Base-by-base conservation (phyloP, 1,284 basidiomycete genomes). In the Agroathelia rolfsii region DNA sequence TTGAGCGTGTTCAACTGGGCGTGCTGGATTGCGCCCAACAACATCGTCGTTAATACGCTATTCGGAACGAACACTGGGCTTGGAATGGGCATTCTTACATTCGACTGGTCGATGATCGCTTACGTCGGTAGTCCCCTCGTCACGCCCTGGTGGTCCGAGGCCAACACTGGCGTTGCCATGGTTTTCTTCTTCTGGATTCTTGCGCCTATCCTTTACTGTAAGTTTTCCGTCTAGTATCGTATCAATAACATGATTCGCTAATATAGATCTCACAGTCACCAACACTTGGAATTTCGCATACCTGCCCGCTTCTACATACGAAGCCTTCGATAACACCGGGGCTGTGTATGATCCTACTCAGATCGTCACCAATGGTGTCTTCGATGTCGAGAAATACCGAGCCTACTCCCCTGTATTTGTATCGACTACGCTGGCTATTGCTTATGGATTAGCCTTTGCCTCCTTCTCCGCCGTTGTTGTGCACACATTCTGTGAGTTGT, bases 101-200 rank as follows among this genome's bases (percentile, higher is more conserved):
- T 96, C 48, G 92, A 96, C 53, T 96, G 92, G 92, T 60, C 73
- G 6, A 81, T 85, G 73, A 82, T 94, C 44, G 64, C 76, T 15
- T 88, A 71, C 53, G 65, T 84, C 40, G 72, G 76, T 19, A 89
- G 80, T 47, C 92, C 92, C 2, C 64, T 96, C 30, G 76, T 93
- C n/a, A 77, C 79, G 7, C 92, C 92, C 6, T 93, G 87, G 87
- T 94, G 89, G 89, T 85, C 89, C 12, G 74, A 89, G 56, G 65
- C 79, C 49, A 95, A 95, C 59, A 76, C 84, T 3, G 72, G 81
- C 31, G 63, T 65, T 24, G 74, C 78, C 0, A 82, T 93, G 45
- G 55, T 87, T 28, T 32, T 88, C 39, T 67, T 77, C 44, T 81
- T 82, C 58, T 94, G 88, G 87, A 55, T 93, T 37, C 52, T 92